phyloP scores from a whole-genome alignment of 2,329 filamentous ascomycete species.

The Cryphonectria japonica region DNA sequence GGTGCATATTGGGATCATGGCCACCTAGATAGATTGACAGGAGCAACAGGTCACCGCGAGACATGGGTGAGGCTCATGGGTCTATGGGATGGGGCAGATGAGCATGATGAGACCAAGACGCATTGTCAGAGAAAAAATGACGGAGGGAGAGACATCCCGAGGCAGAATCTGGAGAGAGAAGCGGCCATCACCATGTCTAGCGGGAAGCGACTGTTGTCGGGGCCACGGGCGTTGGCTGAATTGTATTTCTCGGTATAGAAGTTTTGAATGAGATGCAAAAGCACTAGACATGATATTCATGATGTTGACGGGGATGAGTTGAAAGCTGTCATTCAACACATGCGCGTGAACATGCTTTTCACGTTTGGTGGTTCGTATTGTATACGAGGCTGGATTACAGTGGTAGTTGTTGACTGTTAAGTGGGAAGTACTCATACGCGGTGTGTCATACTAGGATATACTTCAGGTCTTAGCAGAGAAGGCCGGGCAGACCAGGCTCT shows the following conservation, averaged over 20 bases:
- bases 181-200: slow-evolving; percentile 2
- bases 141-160: neutral
- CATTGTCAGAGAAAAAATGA: neutral
- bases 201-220: neutral
- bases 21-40: slow-evolving; percentile 29
- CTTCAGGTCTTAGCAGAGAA: neutral
- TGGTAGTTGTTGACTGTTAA: neutral
- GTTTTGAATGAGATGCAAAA: slow-evolving; percentile 1
- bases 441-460: neutral
- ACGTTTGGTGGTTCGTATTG: no score
- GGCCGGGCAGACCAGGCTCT: neutral
- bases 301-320: neutral
- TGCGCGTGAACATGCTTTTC: no score
- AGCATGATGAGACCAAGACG: neutral
- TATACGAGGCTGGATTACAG: no score
- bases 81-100: neutral
- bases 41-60: neutral
- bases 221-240: slow-evolving; percentile 5
- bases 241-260: neutral
- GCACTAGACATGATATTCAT: neutral
- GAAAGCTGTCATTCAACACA: neutral
- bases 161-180: neutral
- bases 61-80: neutral
- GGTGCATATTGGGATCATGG: slow-evolving; percentile 18
- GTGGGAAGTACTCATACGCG: neutral